Evolutionary conservation across 2,329 filamentous ascomycete genomes (phyloP), one percentile per base, ranked within the genome.

Genomic region (Cytospora mali): DNA sequence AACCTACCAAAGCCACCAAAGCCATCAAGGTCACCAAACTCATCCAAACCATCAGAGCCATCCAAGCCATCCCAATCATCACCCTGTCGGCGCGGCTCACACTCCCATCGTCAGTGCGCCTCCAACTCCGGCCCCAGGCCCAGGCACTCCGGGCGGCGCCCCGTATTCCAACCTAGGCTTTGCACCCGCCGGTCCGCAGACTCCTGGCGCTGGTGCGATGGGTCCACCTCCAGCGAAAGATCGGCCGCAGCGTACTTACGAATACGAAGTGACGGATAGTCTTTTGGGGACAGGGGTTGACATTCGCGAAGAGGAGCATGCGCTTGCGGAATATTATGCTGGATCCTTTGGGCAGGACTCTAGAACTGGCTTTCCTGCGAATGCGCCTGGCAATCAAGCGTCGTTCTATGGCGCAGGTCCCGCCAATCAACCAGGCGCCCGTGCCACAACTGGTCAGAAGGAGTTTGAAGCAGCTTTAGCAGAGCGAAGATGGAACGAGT

Each of bases 281-380:
- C 77, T 97, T 60, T 88, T 89, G 21, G 91, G 90, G 21, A 94
- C 92, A 18, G 93, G 92, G 55, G 92, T 97, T 66, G 91, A 97
- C 77, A 77, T 97, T 53, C 88, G 89, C 63, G 92, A 92, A 67
- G 93, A 97, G 74, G 92, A 96, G 71, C 91, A 93, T 69, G 91
- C 87, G 68, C 81, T 95, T 74, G 88, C 91, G 51, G 87, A 86
- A 64, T 80, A 87, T 62, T 89, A 87, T 71, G 83, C 85, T 51
- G 75, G 79, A 59, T 70, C 73, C 60, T 76, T 73, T 58, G 68
- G 70, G 27, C 69, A 73, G 58, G 79, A 86, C 68, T 75, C 81
- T 57, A 75, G 82, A 70, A 79, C 82, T 53, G 78, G 88, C 16
- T 84, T 84, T 65, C 77, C 79, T 16, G 77, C 85, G 25, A 84